These are phyloP conservation scores for Trichomonas tenax DNA, from an alignment of 208 protist species.

Conservation along the genomic window DNA sequence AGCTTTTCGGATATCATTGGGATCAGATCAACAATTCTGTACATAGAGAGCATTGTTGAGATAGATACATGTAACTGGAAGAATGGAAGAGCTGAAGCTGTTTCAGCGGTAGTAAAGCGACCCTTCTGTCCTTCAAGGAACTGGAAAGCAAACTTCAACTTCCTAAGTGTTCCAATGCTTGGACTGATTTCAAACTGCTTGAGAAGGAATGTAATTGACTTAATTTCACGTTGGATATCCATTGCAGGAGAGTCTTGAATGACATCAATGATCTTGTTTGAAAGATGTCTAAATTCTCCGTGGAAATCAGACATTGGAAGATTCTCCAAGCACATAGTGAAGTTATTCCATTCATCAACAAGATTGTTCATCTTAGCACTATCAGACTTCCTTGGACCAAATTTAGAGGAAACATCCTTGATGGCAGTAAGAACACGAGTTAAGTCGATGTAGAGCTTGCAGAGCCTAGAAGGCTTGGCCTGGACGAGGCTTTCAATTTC, in stretches of 20 bases:
- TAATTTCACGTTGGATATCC: neutral
- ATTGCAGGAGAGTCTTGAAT: neutral
- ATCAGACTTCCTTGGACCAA: neutral
- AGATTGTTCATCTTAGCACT: neutral
- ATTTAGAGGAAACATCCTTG: neutral
- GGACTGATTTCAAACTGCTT: neutral
- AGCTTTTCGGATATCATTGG: neutral
- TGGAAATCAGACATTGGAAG: neutral
- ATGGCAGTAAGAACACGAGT: neutral
- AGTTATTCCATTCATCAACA: neutral
- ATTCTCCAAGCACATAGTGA: neutral
- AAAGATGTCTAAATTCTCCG: neutral
- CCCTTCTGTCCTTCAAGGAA: neutral
- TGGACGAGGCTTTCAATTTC: neutral
- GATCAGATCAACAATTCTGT: neutral
- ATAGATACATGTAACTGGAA: neutral
- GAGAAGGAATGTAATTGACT: neutral
- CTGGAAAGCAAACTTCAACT: neutral
- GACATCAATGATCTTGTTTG: neutral
- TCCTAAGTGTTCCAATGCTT: neutral
- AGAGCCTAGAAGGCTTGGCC: neutral
- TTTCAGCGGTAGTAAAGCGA: neutral
- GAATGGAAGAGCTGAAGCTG: neutral
- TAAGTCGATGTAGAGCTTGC: neutral
- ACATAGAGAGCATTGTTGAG: neutral